These are phyloP conservation scores for Mentha longifolia DNA, from an alignment of 257 asterid genomes.

Conservation along the genomic window DNA sequence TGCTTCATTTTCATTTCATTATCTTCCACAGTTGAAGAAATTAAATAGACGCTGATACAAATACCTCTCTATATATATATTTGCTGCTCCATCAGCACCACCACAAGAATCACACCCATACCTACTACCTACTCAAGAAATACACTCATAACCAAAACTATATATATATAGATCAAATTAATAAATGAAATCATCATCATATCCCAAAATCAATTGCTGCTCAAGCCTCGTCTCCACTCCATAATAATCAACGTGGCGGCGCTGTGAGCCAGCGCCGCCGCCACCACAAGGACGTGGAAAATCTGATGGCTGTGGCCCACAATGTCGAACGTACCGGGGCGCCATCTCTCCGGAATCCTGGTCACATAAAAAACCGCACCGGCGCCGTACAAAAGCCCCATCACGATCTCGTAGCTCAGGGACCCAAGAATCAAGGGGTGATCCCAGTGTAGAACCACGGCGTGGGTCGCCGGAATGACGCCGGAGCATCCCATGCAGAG, in stretches of 20 bases:
- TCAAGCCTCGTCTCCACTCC: constrained; percentile 75
- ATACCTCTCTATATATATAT: not conserved
- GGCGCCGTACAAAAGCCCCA: constrained; percentile 72
- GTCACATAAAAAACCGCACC: constrained; percentile 74
- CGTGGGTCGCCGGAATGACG: constrained; percentile 81
- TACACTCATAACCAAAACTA: too few species aligned
- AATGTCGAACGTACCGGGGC: constrained; percentile 81
- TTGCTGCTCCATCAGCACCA: not conserved
- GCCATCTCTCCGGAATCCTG: constrained; percentile 89
- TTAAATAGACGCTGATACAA: constrained; percentile 7
- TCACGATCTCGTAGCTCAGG: constrained; percentile 68
- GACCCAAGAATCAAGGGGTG: constrained; percentile 57
- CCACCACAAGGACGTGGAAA: constrained; percentile 78
- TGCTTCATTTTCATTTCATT: too few species aligned
- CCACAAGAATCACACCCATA: not conserved
- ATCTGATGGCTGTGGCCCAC: constrained; percentile 97
- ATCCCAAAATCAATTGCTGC: not conserved
- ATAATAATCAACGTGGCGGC: constrained; percentile 70
- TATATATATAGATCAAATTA: not conserved
- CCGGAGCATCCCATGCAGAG: constrained; percentile 91
- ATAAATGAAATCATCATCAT: constrained; percentile 14
- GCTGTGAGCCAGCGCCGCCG: constrained; percentile 80
- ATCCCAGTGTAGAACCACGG: constrained; percentile 56
- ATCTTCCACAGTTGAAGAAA: too few species aligned
- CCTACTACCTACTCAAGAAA: not conserved